Percentiles rank a stretch among this genome's conserved stretches.
Conservation (phyloP, 2,329 filamentous ascomycete genomes). For the Arthrobotrys sphaeroides region DNA sequence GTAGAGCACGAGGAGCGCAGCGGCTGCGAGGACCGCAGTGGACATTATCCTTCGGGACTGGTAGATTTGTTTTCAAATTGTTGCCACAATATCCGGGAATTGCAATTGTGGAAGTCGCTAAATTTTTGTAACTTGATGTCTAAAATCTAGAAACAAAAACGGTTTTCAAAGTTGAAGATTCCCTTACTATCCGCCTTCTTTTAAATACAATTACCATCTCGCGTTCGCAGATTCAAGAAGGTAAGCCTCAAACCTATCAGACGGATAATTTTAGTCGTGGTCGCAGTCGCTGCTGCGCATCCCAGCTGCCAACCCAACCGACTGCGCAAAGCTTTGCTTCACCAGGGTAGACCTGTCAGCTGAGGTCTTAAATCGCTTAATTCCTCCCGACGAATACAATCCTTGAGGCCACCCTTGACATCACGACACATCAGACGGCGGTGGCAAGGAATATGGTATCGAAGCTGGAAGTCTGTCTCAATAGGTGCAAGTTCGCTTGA, state of each 20-base stretch:
- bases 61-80: neutral
- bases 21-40: conserved; percentile 29
- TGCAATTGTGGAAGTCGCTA: neutral
- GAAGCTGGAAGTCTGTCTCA: conserved; percentile 31
- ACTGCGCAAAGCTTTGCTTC: neutral
- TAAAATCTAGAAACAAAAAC: neutral
- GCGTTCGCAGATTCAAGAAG: neutral
- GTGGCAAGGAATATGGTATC: conserved; percentile 3
- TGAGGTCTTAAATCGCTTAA: conserved; percentile 12
- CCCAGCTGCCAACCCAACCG: neutral
- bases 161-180: neutral
- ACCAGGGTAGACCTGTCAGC: neutral
- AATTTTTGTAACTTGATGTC: too few relatives aligned
- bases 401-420: conserved; percentile 4
- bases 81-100: conserved; percentile 25
- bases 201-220: conserved; percentile 13
- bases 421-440: conserved; percentile 14
- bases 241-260: neutral
- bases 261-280: conserved; percentile 14
- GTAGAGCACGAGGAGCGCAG: conserved; percentile 32
- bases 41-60: conserved; percentile 37
- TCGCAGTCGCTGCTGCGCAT: conserved; percentile 10
- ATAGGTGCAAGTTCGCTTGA: neutral
- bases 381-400: conserved; percentile 11
- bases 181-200: neutral